Conservation (phyloP, 768 basidiomycete genomes). For the Trametes villosa region DNA sequence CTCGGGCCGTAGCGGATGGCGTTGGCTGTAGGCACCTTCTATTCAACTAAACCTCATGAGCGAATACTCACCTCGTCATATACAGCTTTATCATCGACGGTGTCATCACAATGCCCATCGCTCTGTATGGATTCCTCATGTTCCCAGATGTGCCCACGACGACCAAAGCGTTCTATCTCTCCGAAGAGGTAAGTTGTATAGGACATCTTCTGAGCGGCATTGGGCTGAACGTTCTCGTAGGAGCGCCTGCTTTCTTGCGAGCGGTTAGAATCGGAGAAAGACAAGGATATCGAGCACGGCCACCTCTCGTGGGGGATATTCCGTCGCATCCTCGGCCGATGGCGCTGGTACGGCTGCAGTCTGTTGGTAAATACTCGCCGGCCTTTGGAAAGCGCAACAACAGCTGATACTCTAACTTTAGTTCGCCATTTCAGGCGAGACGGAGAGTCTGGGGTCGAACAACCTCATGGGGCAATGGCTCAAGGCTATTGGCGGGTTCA, state of each 20-base stretch:
- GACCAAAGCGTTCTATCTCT: conserved; percentile 67
- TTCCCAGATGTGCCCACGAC: conserved; percentile 75
- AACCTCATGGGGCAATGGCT: conserved; percentile 78
- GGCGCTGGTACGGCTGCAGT: conserved; percentile 74
- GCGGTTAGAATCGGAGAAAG: conserved; percentile 45
- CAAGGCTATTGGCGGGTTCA: conserved; percentile 61
- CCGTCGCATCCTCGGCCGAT: conserved; percentile 55
- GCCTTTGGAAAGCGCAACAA: neutral
- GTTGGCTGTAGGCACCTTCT: conserved; percentile 56
- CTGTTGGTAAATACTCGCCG: conserved; percentile 47
- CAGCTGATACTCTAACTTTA: conserved; percentile 27
- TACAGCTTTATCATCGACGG: conserved; percentile 69
- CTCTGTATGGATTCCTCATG: conserved; percentile 69
- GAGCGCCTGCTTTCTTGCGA: conserved; percentile 56
- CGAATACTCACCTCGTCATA: neutral
- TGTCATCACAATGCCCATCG: conserved; percentile 72
- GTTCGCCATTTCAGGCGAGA: conserved; percentile 71
- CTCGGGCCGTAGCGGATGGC: conserved; percentile 63
- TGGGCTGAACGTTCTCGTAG: conserved; percentile 35
- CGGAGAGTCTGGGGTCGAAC: conserved; percentile 70
- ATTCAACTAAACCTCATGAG: neutral
- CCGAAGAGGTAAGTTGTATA: conserved; percentile 49
- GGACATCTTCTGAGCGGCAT: neutral
- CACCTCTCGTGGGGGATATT: conserved; percentile 52
- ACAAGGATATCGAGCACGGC: conserved; percentile 44